Base-by-base conservation (phyloP, 371 early-diverging fungal species). In the Aphelidium insulamus region DNA sequence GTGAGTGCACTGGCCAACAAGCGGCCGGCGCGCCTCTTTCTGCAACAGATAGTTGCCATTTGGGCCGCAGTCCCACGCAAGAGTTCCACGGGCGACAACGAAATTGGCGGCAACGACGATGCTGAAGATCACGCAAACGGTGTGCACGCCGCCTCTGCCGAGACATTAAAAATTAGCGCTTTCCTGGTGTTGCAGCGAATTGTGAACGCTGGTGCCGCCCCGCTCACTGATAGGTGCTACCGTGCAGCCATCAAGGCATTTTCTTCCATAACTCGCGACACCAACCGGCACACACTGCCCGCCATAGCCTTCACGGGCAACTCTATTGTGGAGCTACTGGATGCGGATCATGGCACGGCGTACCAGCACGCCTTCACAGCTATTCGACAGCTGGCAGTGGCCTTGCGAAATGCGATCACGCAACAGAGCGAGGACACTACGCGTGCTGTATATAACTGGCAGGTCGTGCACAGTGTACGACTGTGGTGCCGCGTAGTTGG, bases 351-450 rank as follows among this genome's bases (percentile, higher is more conserved):
- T 5, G 61, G 62, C 9, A 46, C 72, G 23, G 72, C 76, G 22
- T 92, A 92, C 55, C 83, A 86, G 47, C 78, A 75, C 41, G 87
- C 71, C 12, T 92, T 92, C 47, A 63, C 76, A 16, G 82, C 78
- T 50, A 69, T 92, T 28, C 74, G 94, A 22, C 87, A 87, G 49
- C 54, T 90, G 35, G 90, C 87, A 3, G 74, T 84, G 38, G 69
- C 72, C 39, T 55, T 92, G 34, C 69, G 94, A 40, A 67, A 64
- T 41, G 78, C 85, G 5, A 76, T 84, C 52, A 66, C 70, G 39
- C 58, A 58, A 12, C 73, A 72, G 34, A 73, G 72, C 30, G 71
- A 72, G 27, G 71, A 50, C 48, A 49, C 26, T 12, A 1, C 12
- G 11, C 9, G 6, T 3, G 44, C 65, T 4, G 78, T 88, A 16